Evolutionary conservation across 495 filamentous ascomycete species (phyloP), one percentile per base, ranked within the genome.

Genomic region (Penicillium bialowiezense): DNA sequence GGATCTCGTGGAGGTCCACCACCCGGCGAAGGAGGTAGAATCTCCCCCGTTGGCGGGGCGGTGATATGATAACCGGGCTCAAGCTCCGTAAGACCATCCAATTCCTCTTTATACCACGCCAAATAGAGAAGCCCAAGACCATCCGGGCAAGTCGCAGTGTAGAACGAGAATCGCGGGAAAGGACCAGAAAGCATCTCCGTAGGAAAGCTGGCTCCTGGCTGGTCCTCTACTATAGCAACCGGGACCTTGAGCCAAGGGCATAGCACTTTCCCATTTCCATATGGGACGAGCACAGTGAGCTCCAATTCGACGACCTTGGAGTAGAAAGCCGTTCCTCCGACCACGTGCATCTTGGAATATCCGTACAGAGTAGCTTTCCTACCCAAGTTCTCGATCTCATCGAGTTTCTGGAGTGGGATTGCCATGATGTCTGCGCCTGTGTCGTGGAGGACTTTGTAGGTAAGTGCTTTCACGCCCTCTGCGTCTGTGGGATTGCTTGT

Each of bases 401-500:
- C 28, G 29, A 33, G 6, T 12, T 15, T 21, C 2, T 21, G 41
- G 41, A n/a, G n/a, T n/a, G n/a, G n/a, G n/a, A 44, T 9, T 12
- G 15, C 41, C 41, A 44, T 44, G 2, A 44, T 12, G 19, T 44
- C 41, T 4, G 41, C 41, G n/a, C 41, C 41, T 7, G 41, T 44
- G 20, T 44, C 41, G 29, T 44, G 28, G 6, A 7, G 5, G 7
- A 29, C 23, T 0, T 1, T 9, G 2, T 26, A 3, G 20, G 14
- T 24, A 14, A 24, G n/a, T n/a, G 14, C 19, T 20, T 17, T 5
- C 3, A 6, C n/a, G n/a, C n/a, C n/a, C n/a, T n/a, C n/a, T n/a
- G n/a, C n/a, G n/a, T n/a, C n/a, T n/a, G n/a, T n/a, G n/a, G n/a
- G n/a, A n/a, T n/a, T n/a, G n/a, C n/a, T n/a, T n/a, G n/a, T n/a